Evolutionary conservation across 768 basidiomycete genomes (phyloP), one percentile per base, ranked within the genome.

Genomic region (Inosperma sp.): DNA sequence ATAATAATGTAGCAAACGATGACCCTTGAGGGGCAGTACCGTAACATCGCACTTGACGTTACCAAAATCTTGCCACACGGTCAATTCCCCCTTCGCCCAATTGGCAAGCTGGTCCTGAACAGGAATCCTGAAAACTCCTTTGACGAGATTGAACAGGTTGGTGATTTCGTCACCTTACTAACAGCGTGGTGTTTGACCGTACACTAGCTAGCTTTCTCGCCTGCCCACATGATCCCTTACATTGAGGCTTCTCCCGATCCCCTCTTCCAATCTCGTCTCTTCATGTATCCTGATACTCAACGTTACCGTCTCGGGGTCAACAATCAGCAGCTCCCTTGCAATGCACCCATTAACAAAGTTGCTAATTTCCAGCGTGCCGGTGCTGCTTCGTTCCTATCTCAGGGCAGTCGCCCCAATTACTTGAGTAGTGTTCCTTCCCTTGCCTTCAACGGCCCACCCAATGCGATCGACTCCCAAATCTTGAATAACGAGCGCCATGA

Each of bases 301-400:
- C 86, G 88, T 51, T 83, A 90, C 71, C 86, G 88, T 64, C 84
- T 90, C 26, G 88, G 88, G 30, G 58, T 63, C 48, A 91, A 91
- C 73, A 88, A 90, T 72, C 78, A 84, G 61, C 88, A 95, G 62
- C 73, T 97, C 8, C 93, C 93, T 1, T 85, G 93, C 64, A 97
- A 97, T 66, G 76, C 82, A 5, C 86, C 92, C 1, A 64, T 86
- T 42, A 73, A 70, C 45, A 86, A 84, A 4, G 73, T 89, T 48
- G 78, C 81, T 54, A 93, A 95, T 80, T 95, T 94, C 87, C 92
- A 95, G 71, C 87, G 93, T 36, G 93, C 88, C 59, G 94, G 93
- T 17, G 49, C 69, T 7, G 76, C 72, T 68, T 72, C 81, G 1
- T 81, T 82, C 69, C 68, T 83, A 63, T 90, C 83, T 63, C 93